Evolutionary conservation across 306 rosid genomes (phyloP).

Genomic region (Casuarina glauca): DNA sequence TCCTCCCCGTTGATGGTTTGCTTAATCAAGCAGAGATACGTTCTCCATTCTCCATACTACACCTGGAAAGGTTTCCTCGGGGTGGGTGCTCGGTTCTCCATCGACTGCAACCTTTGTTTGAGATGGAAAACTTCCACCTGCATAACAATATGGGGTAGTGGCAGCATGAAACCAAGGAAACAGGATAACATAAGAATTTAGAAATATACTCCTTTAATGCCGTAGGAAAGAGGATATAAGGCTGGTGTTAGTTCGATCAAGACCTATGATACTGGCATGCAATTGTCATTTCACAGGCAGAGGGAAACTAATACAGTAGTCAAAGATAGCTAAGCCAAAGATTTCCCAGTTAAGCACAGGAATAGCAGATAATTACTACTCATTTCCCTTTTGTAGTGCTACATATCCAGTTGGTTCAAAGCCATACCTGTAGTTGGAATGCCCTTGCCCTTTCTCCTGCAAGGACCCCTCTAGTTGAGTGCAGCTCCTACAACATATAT

Average conservation of each 20-base stretch:
- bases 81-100: conserved; percentile 86
- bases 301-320: background rate
- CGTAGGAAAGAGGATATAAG: background rate
- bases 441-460: conserved; percentile 92
- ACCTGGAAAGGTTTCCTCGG: conserved; percentile 91
- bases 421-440: conserved; percentile 82
- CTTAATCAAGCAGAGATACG: background rate
- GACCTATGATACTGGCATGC: background rate
- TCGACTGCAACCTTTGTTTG: conserved; percentile 88
- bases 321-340: background rate
- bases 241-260: background rate
- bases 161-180: background rate
- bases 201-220: background rate
- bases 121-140: conserved; percentile 96
- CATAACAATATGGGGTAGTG: conserved; percentile 15
- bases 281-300: background rate
- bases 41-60: conserved; percentile 23
- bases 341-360: background rate
- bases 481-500: conserved; percentile 67
- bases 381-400: background rate
- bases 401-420: background rate
- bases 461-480: conserved; percentile 92
- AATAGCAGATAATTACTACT: background rate
- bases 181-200: background rate
- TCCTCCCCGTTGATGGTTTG: background rate